Evolutionary conservation across 2,329 filamentous ascomycete species (phyloP), one percentile per base, ranked within the genome.

Genomic region (Aspergillus cejpii): DNA sequence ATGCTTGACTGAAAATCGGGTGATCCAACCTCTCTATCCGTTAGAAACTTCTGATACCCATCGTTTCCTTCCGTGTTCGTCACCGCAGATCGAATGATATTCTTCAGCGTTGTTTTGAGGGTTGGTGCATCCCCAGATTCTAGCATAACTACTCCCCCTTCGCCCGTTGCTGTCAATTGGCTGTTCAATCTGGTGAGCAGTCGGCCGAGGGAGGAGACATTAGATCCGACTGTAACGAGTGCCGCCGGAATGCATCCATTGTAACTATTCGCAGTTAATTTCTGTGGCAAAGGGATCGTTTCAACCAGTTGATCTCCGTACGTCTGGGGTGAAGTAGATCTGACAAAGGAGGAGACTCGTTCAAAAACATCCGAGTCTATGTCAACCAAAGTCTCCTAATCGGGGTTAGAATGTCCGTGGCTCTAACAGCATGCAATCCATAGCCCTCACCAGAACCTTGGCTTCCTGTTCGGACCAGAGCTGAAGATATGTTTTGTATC

Each of bases 71-170:
- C 63, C 0, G 59, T 62, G 34, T 65, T 64, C 24, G 61, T 64
- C 17, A 72, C 63, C 3, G 65, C 64, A 31, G 56, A 54, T 49
- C 69, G 64, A 38, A 73, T 74, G 26, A 74, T 66, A 43, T 66
- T 70, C 48, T 73, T 74, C 50, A 74, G 48, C 6, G 65, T 64
- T 24, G 64, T 69, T 46, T 74, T 74, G 23, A 74, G 51, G 51
- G 71, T 74, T 6, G 66, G 60, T 17, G 67, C 65, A 54, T 74
- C 68, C 10, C 63, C 67, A 11, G 71, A 70, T 53, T 70, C 68
- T 15, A 74, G 53, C 11, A 63, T 55, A 28, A 74, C 57, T 15
- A 73, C 59, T 27, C 63, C 60, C 7, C 65, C 67, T 44, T 61
- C 59, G 28, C 55, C 49, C 6, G 58, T 48, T 12, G 55, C 49